Percentiles rank a stretch among this genome's conserved stretches.
Evolutionary conservation across 202 grass and related monocot genomes (phyloP).

Genomic region (Carex arenaria): DNA sequence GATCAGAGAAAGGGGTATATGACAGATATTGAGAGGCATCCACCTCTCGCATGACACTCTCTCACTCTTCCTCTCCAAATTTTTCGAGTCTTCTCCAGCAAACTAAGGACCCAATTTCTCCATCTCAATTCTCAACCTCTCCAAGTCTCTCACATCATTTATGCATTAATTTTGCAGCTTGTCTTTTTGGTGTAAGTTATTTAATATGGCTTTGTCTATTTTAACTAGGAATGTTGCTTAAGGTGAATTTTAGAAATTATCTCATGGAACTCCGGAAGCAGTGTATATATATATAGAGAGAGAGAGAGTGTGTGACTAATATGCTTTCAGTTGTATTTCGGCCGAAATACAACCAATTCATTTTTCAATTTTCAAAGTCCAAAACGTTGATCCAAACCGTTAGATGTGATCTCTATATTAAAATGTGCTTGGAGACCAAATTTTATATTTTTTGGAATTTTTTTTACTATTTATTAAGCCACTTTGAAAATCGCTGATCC

Average conservation of each 20-base stretch:
- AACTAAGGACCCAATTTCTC: not conserved
- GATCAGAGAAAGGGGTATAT: not conserved
- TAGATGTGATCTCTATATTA: too few relatives aligned
- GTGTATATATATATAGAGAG: not conserved
- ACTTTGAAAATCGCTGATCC: too few relatives aligned
- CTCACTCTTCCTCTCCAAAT: slow-evolving; percentile 1
- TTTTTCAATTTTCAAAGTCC: too few relatives aligned
- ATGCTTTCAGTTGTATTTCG: too few relatives aligned
- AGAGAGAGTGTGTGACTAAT: too few relatives aligned
- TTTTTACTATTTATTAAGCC: too few relatives aligned
- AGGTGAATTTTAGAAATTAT: not conserved
- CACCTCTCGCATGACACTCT: not conserved
- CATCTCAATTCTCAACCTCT: not conserved
- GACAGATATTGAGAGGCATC: not conserved
- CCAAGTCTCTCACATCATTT: not conserved
- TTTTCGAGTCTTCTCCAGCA: not conserved
- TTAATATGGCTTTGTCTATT: not conserved
- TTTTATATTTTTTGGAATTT: too few relatives aligned
- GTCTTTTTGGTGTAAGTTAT: not conserved
- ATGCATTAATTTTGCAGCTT: not conserved
- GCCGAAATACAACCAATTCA: too few relatives aligned
- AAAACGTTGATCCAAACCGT: too few relatives aligned
- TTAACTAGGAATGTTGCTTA: not conserved
- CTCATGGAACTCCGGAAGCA: not conserved
- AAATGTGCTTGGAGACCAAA: too few relatives aligned